Evolutionary conservation across 2,329 filamentous ascomycete genomes (phyloP).

Genomic region (Xylariaceae sp.): DNA sequence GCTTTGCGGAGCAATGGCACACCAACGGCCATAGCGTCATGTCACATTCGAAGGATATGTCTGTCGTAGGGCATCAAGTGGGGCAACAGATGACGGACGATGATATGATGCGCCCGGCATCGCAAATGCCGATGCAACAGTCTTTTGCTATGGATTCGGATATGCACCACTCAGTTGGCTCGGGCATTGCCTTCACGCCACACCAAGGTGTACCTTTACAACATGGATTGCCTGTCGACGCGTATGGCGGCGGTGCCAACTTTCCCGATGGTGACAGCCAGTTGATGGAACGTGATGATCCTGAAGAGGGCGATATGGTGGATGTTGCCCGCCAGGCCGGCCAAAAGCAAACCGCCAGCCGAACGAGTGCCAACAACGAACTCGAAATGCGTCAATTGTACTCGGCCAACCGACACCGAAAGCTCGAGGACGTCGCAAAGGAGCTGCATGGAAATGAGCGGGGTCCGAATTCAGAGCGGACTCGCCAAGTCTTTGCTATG

Average conservation of each 20-base stretch:
- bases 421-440: slow-evolving; percentile 64
- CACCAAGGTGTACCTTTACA: slow-evolving; percentile 35
- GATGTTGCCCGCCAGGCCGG: slow-evolving; percentile 38
- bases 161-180: slow-evolving; percentile 44
- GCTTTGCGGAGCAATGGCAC: slow-evolving; percentile 49
- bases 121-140: slow-evolving; percentile 49
- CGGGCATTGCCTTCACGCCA: slow-evolving; percentile 40
- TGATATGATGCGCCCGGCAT: slow-evolving; percentile 53
- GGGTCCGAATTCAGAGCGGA: slow-evolving; percentile 75
- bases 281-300: slow-evolving; percentile 55
- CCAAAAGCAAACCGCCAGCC: slow-evolving; percentile 52
- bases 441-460: slow-evolving; percentile 75
- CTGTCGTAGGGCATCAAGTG: slow-evolving; percentile 26
- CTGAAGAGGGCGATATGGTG: slow-evolving; percentile 52
- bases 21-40: slow-evolving; percentile 36
- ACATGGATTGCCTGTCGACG: slow-evolving; percentile 51
- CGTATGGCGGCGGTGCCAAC: slow-evolving; percentile 47
- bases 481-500: slow-evolving; percentile 84
- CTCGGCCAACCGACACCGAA: slow-evolving; percentile 60
- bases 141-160: slow-evolving; percentile 46
- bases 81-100: slow-evolving; percentile 46
- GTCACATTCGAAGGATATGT: slow-evolving; percentile 40
- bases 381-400: slow-evolving; percentile 74
- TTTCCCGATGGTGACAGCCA: slow-evolving; percentile 56
- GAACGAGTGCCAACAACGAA: slow-evolving; percentile 73